These are phyloP conservation scores for Daedaleopsis sinensis DNA, from an alignment of 768 basidiomycete species.

Conservation along the genomic window DNA sequence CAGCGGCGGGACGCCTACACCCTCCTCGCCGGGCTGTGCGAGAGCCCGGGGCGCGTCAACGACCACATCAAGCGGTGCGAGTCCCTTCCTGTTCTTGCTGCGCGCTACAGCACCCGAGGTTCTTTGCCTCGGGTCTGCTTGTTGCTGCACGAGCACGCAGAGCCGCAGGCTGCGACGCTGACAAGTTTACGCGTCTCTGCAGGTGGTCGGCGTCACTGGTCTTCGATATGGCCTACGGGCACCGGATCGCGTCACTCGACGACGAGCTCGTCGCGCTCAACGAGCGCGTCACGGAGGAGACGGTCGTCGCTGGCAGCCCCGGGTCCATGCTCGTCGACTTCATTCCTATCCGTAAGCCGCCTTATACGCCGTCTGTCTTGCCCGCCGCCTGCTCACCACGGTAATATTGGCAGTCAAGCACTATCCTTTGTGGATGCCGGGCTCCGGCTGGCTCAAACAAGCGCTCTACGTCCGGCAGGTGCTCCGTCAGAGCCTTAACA, in stretches of 20 bases:
- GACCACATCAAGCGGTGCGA: slow-evolving; percentile 23
- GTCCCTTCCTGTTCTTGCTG: no score
- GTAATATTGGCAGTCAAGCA: slow-evolving; percentile 21
- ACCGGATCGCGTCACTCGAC: slow-evolving; percentile 8
- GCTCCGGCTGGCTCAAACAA: slow-evolving; percentile 16
- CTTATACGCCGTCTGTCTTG: background rate
- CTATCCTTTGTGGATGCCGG: slow-evolving; percentile 22
- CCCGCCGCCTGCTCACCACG: no score
- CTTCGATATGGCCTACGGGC: slow-evolving; percentile 22
- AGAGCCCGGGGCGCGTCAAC: slow-evolving; percentile 13
- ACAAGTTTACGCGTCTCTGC: background rate
- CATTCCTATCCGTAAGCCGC: slow-evolving; percentile 20
- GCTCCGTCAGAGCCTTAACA: slow-evolving; percentile 9
- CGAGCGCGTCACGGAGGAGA: slow-evolving; percentile 16
- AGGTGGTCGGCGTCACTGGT: slow-evolving; percentile 10
- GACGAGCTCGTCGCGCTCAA: slow-evolving; percentile 18
- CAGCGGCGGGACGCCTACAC: slow-evolving; percentile 21
- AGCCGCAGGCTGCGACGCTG: no score
- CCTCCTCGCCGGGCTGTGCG: slow-evolving; percentile 13
- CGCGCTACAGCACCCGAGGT: no score
- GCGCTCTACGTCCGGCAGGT: slow-evolving; percentile 6
- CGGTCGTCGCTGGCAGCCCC: slow-evolving; percentile 14
- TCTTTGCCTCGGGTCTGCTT: no score
- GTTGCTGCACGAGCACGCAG: no score
- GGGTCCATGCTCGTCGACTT: slow-evolving; percentile 23